phyloP scores from a whole-genome alignment of 257 asterid genomes.

The Henckelia pumila region DNA sequence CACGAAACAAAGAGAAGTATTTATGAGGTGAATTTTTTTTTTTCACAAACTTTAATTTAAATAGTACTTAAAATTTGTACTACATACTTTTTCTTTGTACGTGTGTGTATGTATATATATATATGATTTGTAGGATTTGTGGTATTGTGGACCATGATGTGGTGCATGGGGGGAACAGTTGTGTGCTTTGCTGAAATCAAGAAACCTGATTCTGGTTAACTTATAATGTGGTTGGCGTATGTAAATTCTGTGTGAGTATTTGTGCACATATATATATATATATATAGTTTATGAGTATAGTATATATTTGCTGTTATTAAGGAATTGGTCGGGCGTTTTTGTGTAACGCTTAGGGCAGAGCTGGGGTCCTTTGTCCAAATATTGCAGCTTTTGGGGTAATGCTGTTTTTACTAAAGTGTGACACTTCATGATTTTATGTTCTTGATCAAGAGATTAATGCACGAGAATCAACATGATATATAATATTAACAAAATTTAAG shows the following conservation, averaged over 20 bases:
- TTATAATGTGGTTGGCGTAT: conserved; percentile 23
- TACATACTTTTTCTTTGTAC: not conserved
- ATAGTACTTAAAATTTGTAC: not conserved
- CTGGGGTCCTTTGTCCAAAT: conserved; percentile 22
- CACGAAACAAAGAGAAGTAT: too few relatives aligned
- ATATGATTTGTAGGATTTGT: not conserved
- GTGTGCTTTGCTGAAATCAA: conserved; percentile 52
- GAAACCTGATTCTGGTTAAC: conserved; percentile 51
- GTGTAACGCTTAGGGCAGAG: conserved; percentile 14
- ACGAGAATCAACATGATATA: too few relatives aligned
- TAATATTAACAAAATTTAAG: too few relatives aligned
- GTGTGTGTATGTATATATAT: not conserved
- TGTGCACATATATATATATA: conserved; percentile 9
- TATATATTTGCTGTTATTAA: conserved; percentile 37
- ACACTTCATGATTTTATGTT: too few relatives aligned
- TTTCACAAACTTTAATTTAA: too few relatives aligned
- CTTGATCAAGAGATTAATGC: not conserved
- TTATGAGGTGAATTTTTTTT: too few relatives aligned
- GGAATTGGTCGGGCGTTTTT: conserved; percentile 41
- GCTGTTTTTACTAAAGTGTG: conserved; percentile 17
- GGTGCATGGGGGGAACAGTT: conserved; percentile 47
- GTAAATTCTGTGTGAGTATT: not conserved
- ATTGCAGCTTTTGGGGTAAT: conserved; percentile 20
- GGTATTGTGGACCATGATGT: conserved; percentile 37
- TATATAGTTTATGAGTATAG: conserved; percentile 16